Percentiles rank a stretch among this genome's conserved stretches.
These are phyloP conservation scores for Loxodes magnus DNA, from an alignment of 73 alveolate genomes.

Conservation along the genomic window DNA sequence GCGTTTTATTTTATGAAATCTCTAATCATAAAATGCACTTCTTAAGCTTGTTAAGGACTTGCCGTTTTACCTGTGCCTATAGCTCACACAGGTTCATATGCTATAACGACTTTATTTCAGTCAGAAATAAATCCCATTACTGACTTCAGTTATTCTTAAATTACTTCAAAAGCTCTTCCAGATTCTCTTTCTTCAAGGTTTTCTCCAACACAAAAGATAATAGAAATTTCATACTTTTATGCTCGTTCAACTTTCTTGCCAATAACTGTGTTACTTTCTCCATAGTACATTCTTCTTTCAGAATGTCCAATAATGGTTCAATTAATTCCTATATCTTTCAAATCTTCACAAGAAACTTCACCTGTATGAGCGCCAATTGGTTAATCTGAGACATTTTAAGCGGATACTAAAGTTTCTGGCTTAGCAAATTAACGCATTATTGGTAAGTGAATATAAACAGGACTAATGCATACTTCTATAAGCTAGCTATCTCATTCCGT, in stretches of 20 bases:
- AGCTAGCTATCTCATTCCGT: constrained; percentile 9
- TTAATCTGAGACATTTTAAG: constrained; percentile 67
- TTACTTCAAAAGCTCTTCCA: constrained; percentile 66
- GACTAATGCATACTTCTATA: constrained; percentile 62
- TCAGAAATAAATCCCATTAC: constrained; percentile 72
- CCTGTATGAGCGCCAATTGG: constrained; percentile 98
- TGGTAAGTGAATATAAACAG: constrained; percentile 55
- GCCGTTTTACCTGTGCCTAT: constrained; percentile 99
- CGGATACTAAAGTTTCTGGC: constrained; percentile 47
- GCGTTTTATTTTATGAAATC: constrained; percentile 56
- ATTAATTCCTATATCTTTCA: constrained; percentile 83
- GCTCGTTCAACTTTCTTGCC: constrained; percentile 89
- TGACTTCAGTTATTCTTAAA: constrained; percentile 70
- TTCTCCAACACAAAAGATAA: constrained; percentile 90
- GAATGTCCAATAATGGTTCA: constrained; percentile 94
- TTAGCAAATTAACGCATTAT: constrained; percentile 25
- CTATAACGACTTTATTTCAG: constrained; percentile 90
- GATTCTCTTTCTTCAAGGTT: constrained; percentile 91
- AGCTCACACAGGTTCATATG: constrained; percentile 99
- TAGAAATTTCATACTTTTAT: constrained; percentile 53
- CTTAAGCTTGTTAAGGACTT: constrained; percentile 97
- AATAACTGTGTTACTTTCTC: constrained; percentile 76
- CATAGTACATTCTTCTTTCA: constrained; percentile 80
- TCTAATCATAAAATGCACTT: constrained; percentile 82
- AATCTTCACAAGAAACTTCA: constrained; percentile 88